A percentile compares a stretch with the other conserved stretches of the same genome.
Conservation (phyloP, 2,329 filamentous ascomycete species). For the Blastomyces emzantsi region DNA sequence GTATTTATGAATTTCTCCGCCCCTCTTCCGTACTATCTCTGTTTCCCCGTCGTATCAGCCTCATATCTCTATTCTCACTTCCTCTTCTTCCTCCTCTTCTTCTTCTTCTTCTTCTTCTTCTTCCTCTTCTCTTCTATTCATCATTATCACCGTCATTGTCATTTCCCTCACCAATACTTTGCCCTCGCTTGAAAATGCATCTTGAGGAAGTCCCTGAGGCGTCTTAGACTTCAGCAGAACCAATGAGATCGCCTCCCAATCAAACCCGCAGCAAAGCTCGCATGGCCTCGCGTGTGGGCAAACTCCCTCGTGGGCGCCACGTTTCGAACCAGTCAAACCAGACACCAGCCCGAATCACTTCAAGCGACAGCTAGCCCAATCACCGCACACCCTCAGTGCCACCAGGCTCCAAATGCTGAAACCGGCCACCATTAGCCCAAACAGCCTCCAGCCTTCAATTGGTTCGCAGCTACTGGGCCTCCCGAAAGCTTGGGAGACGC, state of each 20-base stretch:
- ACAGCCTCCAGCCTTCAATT: background rate
- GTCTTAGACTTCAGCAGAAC: background rate
- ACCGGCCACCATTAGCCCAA: background rate
- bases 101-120: too few relatives aligned
- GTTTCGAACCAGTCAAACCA: conserved; percentile 1
- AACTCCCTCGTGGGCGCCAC: conserved; percentile 8
- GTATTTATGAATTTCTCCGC: background rate
- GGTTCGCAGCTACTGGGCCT: background rate
- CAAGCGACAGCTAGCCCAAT: background rate
- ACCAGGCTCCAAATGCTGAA: background rate
- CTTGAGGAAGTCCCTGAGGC: background rate
- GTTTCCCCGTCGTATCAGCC: background rate
- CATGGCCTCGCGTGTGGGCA: conserved; percentile 2
- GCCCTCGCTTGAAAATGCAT: background rate
- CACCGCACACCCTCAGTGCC: background rate
- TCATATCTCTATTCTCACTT: background rate
- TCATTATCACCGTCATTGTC: background rate
- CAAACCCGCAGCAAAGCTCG: background rate
- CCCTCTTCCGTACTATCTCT: background rate
- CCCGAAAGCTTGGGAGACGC: conserved; percentile 1
- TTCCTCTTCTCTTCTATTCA: background rate
- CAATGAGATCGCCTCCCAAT: background rate
- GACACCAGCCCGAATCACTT: background rate
- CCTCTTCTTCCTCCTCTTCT: background rate
- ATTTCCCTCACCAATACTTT: too few relatives aligned